These are phyloP conservation scores for Fusarium avenaceum DNA, from an alignment of 2,329 filamentous ascomycete genomes.

Conservation along the genomic window DNA sequence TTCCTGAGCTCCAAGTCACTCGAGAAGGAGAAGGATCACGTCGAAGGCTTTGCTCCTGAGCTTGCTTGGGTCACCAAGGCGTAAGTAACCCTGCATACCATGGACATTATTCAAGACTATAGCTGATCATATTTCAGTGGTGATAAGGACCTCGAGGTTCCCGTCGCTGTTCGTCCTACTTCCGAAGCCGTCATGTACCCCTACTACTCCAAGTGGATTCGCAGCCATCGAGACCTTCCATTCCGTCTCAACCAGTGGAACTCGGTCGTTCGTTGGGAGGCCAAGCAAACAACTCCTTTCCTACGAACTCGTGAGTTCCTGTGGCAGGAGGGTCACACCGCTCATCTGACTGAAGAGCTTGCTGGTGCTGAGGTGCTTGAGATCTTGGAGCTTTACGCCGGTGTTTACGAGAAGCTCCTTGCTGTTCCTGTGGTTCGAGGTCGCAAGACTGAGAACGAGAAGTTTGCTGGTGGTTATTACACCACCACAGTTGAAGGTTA, in stretches of 20 bases:
- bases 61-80: conserved; percentile 90
- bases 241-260: conserved; percentile 98
- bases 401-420: conserved; percentile 92
- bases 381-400: conserved; percentile 93
- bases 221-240: conserved; percentile 93
- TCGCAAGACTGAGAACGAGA: conserved; percentile 96
- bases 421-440: conserved; percentile 96
- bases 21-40: conserved; percentile 90
- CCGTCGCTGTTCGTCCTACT: conserved; percentile 76
- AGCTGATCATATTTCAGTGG: conserved; percentile 67
- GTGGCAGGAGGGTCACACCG: conserved; percentile 96
- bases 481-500: conserved; percentile 98
- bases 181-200: conserved; percentile 91
- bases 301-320: conserved; percentile 94
- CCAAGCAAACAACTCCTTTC: conserved; percentile 91
- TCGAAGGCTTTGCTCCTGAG: conserved; percentile 97
- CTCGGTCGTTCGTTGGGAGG: conserved; percentile 92
- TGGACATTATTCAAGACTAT: not conserved
- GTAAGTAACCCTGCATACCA: conserved; percentile 59
- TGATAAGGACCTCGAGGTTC: conserved; percentile 90
- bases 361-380: conserved; percentile 89
- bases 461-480: conserved; percentile 96
- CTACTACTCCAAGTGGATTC: conserved; percentile 97
- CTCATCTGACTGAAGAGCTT: conserved; percentile 85
- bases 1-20: conserved; percentile 94